A percentile compares a stretch with the other conserved stretches of the same genome.
Conservation (phyloP, 2,329 filamentous ascomycete genomes). For the Fusarium coffeatum region DNA sequence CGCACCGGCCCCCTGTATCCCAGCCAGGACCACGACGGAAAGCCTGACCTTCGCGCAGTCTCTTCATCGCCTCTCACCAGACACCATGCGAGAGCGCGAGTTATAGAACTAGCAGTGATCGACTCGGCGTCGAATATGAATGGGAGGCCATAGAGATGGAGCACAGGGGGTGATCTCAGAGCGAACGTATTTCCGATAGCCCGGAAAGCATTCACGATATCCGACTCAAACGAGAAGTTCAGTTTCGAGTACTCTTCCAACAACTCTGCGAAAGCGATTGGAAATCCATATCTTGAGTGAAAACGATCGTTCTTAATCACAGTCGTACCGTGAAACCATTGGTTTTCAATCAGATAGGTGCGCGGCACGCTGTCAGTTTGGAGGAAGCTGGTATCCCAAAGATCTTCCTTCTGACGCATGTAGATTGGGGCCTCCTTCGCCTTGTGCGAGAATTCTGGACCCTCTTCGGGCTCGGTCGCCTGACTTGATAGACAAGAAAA, state of each 20-base stretch:
- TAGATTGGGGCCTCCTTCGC: no score
- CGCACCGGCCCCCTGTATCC: neutral
- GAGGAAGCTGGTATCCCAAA: neutral
- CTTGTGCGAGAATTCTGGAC: neutral
- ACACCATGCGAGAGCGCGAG: fast-evolving
- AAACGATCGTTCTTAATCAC: no score
- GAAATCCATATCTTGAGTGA: no score
- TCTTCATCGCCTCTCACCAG: neutral
- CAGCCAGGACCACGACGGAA: neutral
- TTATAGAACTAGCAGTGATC: fast-evolving
- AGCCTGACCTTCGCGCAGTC: neutral
- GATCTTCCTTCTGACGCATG: no score
- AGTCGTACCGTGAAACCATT: no score
- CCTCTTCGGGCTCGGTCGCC: neutral
- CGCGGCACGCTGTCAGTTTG: neutral
- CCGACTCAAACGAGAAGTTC: neutral
- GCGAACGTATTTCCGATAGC: neutral
- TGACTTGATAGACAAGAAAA: neutral
- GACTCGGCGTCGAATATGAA: neutral
- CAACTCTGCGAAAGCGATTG: neutral
- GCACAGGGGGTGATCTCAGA: neutral
- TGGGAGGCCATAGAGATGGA: neutral
- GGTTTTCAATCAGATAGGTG: no score
- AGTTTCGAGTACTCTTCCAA: neutral
- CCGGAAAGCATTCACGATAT: neutral